Base-by-base conservation (phyloP, 2,329 filamentous ascomycete genomes). In the Cercospora beticola region DNA sequence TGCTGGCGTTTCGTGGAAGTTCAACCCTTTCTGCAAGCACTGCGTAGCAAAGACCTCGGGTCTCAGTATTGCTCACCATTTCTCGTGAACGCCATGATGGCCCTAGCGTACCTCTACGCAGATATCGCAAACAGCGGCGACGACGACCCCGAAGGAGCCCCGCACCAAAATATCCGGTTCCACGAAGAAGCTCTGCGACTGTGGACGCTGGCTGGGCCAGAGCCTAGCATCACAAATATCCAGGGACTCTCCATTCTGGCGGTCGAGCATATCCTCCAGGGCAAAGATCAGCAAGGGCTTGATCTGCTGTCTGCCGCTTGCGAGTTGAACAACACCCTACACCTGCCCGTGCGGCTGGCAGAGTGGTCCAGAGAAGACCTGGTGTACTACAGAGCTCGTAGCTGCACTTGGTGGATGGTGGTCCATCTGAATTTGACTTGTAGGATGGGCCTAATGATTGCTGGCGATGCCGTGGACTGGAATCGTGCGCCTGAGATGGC, bases 151-250 rank as follows among this genome's bases (percentile, higher is more conserved):
- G 40, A 46, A 9, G n/a, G 62, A 54, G 28, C 52, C 30, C 16
- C 33, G 56, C 31, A 21, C 30, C 21, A 30, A 43, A n/a, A 46
- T 46, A 2, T 46, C 16, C 40, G 40, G 16, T 65, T 59, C 28
- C 63, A 65, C 23, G 36, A 65, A 54, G 63, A 65, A 52, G 63
- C 63, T 33, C 14, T 65, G n/a, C 21, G 56, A 26, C 56, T 65
- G 31, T 65, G 31, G 63, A 23, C 21, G 30, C 21, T 52, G 18
- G 63, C 54, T 49, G 54, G 18, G 18, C 14, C 54, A 7, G 40
- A 60, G 36, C 56, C 54, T 18, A 59, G 54, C 54, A 26, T 65
- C 26, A 49, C 56, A 23, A 65, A 65, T n/a, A 31, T 65, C 18
- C 54, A 65, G 30, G 63, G 31, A 31, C 54, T 65, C 18, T 43